Evolutionary conservation across 176 grass and related monocot genomes (phyloP), one percentile per base, ranked within the genome.

Genomic region (Eremochloa ophiuroides): DNA sequence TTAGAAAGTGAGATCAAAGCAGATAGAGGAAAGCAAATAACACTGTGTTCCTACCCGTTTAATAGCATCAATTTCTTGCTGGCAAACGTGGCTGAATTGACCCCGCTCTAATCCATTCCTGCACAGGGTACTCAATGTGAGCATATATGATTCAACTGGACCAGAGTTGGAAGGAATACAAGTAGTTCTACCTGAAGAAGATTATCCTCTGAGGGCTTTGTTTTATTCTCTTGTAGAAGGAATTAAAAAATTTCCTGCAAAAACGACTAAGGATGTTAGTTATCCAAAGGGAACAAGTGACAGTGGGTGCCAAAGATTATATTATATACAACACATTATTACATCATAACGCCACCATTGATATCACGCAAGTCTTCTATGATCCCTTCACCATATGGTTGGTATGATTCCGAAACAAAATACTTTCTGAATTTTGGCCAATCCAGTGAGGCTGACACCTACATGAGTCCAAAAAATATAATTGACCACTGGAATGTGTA

Each of bases 381-480:
- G 68, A 25, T 2, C 39, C n/a, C 68, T 27, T 28, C 12, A 71
- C 43, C 8, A 29, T 42, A n/a, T 15, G 11, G 38, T 17, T 69
- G 66, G 23, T 7, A 1, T 7, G 40, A 27, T 13, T 28, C n/a
- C 10, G 3, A 3, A 71, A 13, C 12, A 8, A 16, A 6, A 27
- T 71, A 71, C 37, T 28, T 43, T 28, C 40, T 71, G 68, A 71
- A 42, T 43, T 42, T 71, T 71, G 69, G 66, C 66, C 66, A 69
- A 39, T 69, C 38, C 35, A 47, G 8, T 28, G 69, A 44, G 10
- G 69, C 41, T 3, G 15, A 40, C 13, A 71, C 69, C 68, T 46
- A 71, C 22, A 28, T 44, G 12, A 46, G 13, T 44, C 68, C n/a
- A 46, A 46, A 27, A 71, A 71, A 46, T 71, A 46, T 14, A 8